A percentile compares a stretch with the other conserved stretches of the same genome.
phyloP scores from a whole-genome alignment of 2,329 filamentous ascomycete species.

The Sporothrix euskadiensis region DNA sequence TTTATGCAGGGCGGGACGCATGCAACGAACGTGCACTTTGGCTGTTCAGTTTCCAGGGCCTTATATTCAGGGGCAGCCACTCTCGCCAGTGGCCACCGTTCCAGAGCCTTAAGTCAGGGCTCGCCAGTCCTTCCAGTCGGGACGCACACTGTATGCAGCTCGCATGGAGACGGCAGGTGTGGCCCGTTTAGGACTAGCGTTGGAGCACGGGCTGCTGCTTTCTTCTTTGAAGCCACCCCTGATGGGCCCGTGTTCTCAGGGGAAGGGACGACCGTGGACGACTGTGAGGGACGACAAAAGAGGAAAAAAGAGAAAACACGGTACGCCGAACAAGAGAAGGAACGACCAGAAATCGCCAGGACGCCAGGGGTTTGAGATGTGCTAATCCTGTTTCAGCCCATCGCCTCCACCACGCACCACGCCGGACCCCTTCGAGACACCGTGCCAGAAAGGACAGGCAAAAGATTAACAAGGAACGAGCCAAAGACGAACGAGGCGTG shows the following conservation, averaged over 20 bases:
- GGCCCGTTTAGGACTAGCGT: slow-evolving; percentile 22
- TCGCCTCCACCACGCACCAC: slow-evolving; percentile 22
- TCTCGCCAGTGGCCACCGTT: neutral
- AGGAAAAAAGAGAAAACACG: neutral
- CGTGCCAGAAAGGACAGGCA: slow-evolving; percentile 7
- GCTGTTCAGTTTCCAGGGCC: neutral
- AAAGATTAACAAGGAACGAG: neutral
- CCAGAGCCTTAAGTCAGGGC: too few species aligned
- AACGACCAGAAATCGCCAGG: slow-evolving; percentile 8
- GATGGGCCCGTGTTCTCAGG: slow-evolving; percentile 18
- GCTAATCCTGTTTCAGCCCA: slow-evolving; percentile 34
- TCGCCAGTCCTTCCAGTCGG: neutral
- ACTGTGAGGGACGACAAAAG: neutral
- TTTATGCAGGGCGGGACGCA: slow-evolving; percentile 19
- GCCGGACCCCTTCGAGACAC: slow-evolving; percentile 17
- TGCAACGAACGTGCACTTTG: slow-evolving; percentile 19
- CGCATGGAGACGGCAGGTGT: slow-evolving; percentile 15
- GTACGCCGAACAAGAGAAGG: neutral
- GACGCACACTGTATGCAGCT: slow-evolving; percentile 23
- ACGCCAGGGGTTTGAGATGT: slow-evolving; percentile 30
- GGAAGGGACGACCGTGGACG: neutral
- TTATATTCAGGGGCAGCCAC: neutral
- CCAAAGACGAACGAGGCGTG: slow-evolving; percentile 4
- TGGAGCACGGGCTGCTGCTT: slow-evolving; percentile 16
- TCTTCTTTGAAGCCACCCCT: slow-evolving; percentile 10